phyloP scores from a whole-genome alignment of 1,139 yeast genomes.

The Hansenula anomala region DNA sequence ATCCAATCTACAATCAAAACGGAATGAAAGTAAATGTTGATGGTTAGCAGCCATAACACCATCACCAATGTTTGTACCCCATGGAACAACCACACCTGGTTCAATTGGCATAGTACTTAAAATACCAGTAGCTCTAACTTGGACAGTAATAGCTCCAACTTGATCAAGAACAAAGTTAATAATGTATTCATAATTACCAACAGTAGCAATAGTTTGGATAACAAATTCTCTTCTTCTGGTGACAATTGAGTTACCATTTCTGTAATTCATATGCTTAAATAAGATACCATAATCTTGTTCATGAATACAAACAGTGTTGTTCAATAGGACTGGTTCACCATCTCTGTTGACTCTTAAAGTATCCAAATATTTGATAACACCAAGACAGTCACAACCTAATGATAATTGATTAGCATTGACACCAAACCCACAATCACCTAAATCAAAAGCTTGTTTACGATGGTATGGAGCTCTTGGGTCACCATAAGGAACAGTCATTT shows the following conservation, averaged over 20 bases:
- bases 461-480: constrained; percentile 89
- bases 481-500: constrained; percentile 92
- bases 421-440: constrained; percentile 92
- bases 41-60: constrained; percentile 86
- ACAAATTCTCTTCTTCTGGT: constrained; percentile 86
- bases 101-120: constrained; percentile 82
- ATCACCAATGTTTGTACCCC: constrained; percentile 85
- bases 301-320: constrained; percentile 82
- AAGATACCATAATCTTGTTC: constrained; percentile 83
- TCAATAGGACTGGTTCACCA: constrained; percentile 63
- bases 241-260: constrained; percentile 68
- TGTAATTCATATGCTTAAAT: constrained; percentile 81
- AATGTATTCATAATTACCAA: constrained; percentile 86
- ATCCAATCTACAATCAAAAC: constrained; percentile 85
- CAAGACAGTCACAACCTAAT: constrained; percentile 88
- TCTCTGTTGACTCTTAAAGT: constrained; percentile 53
- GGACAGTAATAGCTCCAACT: constrained; percentile 80
- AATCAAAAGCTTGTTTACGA: constrained; percentile 88
- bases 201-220: constrained; percentile 83
- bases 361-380: constrained; percentile 78
- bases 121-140: constrained; percentile 87
- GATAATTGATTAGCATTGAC: constrained; percentile 67
- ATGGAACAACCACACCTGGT: constrained; percentile 65
- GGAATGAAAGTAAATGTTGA: constrained; percentile 79
- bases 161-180: constrained; percentile 74